phyloP scores from a whole-genome alignment of 1,139 yeast genomes.

The Taiozyma sp. region DNA sequence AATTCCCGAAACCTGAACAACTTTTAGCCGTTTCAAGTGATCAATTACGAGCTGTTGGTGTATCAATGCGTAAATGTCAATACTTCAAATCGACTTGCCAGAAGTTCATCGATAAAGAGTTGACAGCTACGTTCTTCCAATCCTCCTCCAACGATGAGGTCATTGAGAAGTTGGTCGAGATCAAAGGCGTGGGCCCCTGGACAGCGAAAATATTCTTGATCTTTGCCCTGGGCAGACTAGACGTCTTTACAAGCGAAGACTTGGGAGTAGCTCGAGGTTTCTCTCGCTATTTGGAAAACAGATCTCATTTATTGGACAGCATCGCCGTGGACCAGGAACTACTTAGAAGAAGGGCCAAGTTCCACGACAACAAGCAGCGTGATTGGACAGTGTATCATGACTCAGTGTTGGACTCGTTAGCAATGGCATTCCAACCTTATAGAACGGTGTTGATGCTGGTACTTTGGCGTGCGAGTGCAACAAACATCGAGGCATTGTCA shows the following conservation, averaged over 20 bases:
- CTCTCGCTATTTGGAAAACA: constrained; percentile 51
- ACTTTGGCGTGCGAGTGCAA: constrained; percentile 66
- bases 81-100: constrained; percentile 61
- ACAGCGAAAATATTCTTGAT: constrained; percentile 83
- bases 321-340: constrained; percentile 30
- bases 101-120: constrained; percentile 42
- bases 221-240: constrained; percentile 61
- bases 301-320: constrained; percentile 47
- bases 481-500: constrained; percentile 49
- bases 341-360: constrained; percentile 22
- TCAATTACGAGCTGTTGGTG: constrained; percentile 56
- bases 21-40: constrained; percentile 41
- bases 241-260: constrained; percentile 77
- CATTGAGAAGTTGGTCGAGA: constrained; percentile 46
- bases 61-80: constrained; percentile 64
- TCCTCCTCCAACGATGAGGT: constrained; percentile 40
- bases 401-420: constrained; percentile 50
- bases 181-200: constrained; percentile 90
- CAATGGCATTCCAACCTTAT: constrained; percentile 61
- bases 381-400: constrained; percentile 63
- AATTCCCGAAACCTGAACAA: constrained; percentile 44
- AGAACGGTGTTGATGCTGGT: constrained; percentile 65
- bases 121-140: constrained; percentile 40
- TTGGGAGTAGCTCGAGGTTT: constrained; percentile 84
- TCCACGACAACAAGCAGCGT: constrained; percentile 34